Evolutionary conservation across 2,329 filamentous ascomycete species (phyloP).

Genomic region (Xylariaceae sp.): DNA sequence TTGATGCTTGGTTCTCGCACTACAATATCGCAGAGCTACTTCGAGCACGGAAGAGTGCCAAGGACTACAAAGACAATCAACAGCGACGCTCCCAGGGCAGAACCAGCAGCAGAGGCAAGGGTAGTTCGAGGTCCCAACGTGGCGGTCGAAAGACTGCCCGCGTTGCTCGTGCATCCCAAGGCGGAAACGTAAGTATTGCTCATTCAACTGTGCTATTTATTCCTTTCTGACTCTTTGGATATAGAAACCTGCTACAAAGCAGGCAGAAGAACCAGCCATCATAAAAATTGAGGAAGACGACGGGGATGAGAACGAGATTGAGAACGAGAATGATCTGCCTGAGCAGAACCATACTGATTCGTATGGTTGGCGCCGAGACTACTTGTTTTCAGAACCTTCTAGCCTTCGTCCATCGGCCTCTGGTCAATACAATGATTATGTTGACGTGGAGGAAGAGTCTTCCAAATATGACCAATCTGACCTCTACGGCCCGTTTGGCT

Average conservation of each 20-base stretch:
- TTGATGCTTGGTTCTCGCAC: conserved; percentile 72
- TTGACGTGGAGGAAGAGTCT: conserved; percentile 19
- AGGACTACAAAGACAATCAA: conserved; percentile 56
- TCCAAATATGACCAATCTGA: conserved; percentile 30
- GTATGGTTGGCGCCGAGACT: conserved; percentile 9
- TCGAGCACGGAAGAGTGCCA: conserved; percentile 71
- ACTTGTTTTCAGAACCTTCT: no score
- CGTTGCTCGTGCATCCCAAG: conserved; percentile 17
- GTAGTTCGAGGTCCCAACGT: conserved; percentile 21
- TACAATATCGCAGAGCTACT: conserved; percentile 70
- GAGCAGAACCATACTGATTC: conserved; percentile 5
- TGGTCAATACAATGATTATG: conserved; percentile 14
- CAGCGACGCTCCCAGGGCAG: conserved; percentile 24
- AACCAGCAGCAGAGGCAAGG: conserved; percentile 21
- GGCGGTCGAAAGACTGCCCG: conserved; percentile 15
- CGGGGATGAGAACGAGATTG: conserved; percentile 10
- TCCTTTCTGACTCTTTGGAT: neutral
- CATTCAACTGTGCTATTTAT: neutral
- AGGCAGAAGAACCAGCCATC: conserved; percentile 7
- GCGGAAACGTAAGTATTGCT: conserved; percentile 17
- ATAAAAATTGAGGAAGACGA: conserved; percentile 23
- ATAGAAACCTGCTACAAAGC: conserved; percentile 2
- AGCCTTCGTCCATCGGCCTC: no score
- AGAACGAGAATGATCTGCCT: conserved; percentile 6
- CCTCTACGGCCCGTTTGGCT: conserved; percentile 23